phyloP scores from a whole-genome alignment of 495 filamentous ascomycete genomes.

The Podospora pseudopauciseta region DNA sequence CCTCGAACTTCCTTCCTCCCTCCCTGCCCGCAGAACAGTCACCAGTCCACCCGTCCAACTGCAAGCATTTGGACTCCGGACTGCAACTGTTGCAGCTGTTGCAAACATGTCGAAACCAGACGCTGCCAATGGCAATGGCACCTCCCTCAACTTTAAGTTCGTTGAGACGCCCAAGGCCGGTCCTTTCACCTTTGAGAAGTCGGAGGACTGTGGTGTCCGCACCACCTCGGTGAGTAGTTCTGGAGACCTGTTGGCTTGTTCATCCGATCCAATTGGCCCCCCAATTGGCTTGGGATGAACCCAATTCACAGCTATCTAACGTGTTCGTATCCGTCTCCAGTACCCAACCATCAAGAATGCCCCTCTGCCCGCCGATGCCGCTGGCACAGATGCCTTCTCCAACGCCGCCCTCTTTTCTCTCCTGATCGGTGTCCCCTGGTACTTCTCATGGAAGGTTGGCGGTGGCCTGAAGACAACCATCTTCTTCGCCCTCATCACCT shows the following conservation, averaged over 20 bases:
- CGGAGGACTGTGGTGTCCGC: constrained; percentile 67
- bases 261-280: not conserved
- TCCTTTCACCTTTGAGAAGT: constrained; percentile 52
- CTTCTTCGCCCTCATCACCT: constrained; percentile 64
- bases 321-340: constrained; percentile 37
- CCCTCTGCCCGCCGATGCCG: constrained; percentile 72
- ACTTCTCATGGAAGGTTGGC: constrained; percentile 63
- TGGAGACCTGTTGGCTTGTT: not conserved
- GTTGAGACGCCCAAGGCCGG: constrained; percentile 70
- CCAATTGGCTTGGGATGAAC: not conserved
- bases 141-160: constrained; percentile 64
- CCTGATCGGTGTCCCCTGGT: constrained; percentile 59
- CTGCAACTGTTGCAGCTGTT: constrained; percentile 24
- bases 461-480: constrained; percentile 68
- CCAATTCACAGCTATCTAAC: constrained; percentile 9
- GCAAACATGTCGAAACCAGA: constrained; percentile 44
- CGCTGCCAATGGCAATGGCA: constrained; percentile 39
- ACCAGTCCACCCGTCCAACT: constrained; percentile 3
- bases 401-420: constrained; percentile 59
- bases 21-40: not conserved
- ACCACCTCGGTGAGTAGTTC: constrained; percentile 64
- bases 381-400: constrained; percentile 67
- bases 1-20: not conserved
- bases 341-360: constrained; percentile 76
- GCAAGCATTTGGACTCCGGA: constrained; percentile 1